Base-by-base conservation (phyloP, 345 rosid genomes). In the Brassica incana region DNA sequence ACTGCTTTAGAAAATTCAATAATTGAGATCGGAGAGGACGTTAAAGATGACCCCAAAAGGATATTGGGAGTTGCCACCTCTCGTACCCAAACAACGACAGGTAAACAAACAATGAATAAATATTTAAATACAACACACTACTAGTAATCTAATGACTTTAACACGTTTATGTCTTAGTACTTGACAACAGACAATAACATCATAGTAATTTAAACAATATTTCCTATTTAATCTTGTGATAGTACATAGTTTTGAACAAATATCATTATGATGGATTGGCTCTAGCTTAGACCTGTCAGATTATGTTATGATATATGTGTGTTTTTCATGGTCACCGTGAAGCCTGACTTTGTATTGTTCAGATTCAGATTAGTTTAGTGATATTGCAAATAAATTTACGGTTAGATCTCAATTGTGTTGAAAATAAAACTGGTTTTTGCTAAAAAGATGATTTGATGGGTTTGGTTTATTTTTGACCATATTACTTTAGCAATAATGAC, bases 31-130 rank as follows among this genome's bases (percentile, higher is more conserved):
- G 70, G 80, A 80, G 77, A 71, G 11, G 79, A 70, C 80, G 56
- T 65, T 43, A 69, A 80, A 70, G 76, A 70, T 71, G 76, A 75
- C 79, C 83, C 69, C 79, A 71, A 70, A 80, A 80, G 70, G 76
- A 75, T 75, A 80, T 70, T 75, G 69, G 65, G 76, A 80, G 77
- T 80, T 80, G 80, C 80, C 83, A 80, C 83, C 80, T 80, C 52
- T 71, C 73, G 65, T 65, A 25, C 62, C 69, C 77, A 32, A 69
- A 71, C 69, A 80, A 80, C 23, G 80, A 76, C 83, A 80, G 63
- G 65, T 71, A 76, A 65, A 80, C 76, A 80, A 63, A 63, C 66
- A 56, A 15, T 64, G 62, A 79, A 73, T 8, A 36, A 69, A 27
- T 60, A 80, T 52, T 63, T 69, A 29, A 61, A 27, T 62, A 63